Evolutionary conservation across 768 basidiomycete species (phyloP).

Genomic region (Phylloporus rhodoxanthus): DNA sequence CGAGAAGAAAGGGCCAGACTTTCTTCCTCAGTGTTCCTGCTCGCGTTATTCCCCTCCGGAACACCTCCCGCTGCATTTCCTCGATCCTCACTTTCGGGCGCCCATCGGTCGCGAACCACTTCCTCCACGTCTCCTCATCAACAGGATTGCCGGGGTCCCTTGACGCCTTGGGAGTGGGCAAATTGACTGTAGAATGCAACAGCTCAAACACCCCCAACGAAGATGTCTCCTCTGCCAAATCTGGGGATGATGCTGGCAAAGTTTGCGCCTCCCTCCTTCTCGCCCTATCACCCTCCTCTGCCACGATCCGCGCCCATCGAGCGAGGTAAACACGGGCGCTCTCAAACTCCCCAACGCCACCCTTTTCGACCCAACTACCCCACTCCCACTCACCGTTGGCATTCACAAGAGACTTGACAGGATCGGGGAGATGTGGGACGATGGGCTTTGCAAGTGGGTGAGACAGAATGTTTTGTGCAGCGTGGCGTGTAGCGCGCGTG

Average conservation of each 20-base stretch:
- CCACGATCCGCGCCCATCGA: constrained; percentile 93
- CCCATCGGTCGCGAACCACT: constrained; percentile 75
- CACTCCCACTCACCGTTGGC: constrained; percentile 90
- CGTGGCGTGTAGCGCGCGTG: constrained; percentile 86
- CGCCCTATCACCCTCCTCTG: constrained; percentile 94
- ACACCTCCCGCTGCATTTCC: constrained; percentile 73
- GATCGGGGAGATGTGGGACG: constrained; percentile 91
- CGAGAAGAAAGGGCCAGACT: constrained; percentile 89
- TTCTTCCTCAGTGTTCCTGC: constrained; percentile 56
- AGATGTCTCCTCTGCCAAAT: constrained; percentile 56
- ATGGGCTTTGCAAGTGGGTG: constrained; percentile 96
- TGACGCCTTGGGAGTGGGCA: constrained; percentile 78
- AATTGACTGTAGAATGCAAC: constrained; percentile 67
- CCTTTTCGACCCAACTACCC: constrained; percentile 90
- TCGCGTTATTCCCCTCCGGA: constrained; percentile 62
- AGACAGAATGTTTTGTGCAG: constrained; percentile 90
- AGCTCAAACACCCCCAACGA: constrained; percentile 86
- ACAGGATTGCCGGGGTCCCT: constrained; percentile 77
- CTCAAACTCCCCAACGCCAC: constrained; percentile 93
- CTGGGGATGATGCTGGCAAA: constrained; percentile 46
- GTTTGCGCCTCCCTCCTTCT: constrained; percentile 74
- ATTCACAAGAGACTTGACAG: constrained; percentile 83
- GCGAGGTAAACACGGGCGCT: constrained; percentile 94
- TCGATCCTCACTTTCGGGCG: constrained; percentile 57
- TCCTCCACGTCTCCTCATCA: constrained; percentile 62